phyloP scores from a whole-genome alignment of 371 early-diverging fungal species.

The Parasitella parasitica region DNA sequence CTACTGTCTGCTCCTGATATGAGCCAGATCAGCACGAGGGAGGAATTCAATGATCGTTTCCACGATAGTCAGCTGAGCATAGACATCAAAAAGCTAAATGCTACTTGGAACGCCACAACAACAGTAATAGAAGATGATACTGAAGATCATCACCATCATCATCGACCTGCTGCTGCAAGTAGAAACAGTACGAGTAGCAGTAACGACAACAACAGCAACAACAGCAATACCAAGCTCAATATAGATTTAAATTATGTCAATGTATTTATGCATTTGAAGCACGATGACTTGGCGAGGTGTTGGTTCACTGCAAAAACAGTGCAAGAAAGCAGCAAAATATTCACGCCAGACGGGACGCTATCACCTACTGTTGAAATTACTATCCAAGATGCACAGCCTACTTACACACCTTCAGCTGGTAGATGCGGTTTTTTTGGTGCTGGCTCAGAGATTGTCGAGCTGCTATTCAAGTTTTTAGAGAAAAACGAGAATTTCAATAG shows the following conservation, averaged over 20 bases:
- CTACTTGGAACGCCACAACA: constrained; percentile 13
- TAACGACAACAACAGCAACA: background rate
- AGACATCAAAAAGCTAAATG: constrained; percentile 31
- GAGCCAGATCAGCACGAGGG: constrained; percentile 34
- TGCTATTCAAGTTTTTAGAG: constrained; percentile 36
- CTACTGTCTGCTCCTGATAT: constrained; percentile 49
- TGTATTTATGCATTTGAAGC: constrained; percentile 41
- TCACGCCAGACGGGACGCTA: constrained; percentile 11
- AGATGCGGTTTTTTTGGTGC: constrained; percentile 34
- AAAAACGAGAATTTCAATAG: constrained; percentile 38
- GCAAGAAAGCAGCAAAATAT: constrained; percentile 6
- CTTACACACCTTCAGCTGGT: constrained; percentile 8
- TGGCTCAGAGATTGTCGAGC: constrained; percentile 39
- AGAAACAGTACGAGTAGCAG: background rate
- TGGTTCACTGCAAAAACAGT: constrained; percentile 48
- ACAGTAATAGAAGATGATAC: constrained; percentile 1
- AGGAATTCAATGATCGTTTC: constrained; percentile 34
- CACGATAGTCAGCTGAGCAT: constrained; percentile 39
- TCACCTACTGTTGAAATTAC: constrained; percentile 52
- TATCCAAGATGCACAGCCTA: constrained; percentile 23
- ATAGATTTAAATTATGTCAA: constrained; percentile 41
- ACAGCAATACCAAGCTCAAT: constrained; percentile 27
- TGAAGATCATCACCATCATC: background rate
- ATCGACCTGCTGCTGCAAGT: background rate
- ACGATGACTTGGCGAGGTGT: constrained; percentile 30